Conservation (phyloP, 768 basidiomycete genomes). For the Tephrocybe sp. region DNA sequence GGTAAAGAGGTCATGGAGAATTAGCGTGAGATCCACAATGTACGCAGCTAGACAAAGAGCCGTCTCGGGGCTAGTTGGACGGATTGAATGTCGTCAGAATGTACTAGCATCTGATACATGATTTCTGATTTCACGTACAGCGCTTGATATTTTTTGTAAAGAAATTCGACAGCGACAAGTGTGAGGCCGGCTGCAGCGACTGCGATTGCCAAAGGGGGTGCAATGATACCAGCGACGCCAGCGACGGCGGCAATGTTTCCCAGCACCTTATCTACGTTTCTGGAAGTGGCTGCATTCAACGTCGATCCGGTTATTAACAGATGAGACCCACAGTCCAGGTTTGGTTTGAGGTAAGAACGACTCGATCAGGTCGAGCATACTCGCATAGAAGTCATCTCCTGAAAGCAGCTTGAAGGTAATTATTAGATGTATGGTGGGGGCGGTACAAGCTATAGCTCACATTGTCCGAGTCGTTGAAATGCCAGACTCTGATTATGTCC, state of each 20-base stretch:
- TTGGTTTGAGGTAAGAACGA: slow-evolving; percentile 1
- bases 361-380: neutral
- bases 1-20: too few species aligned
- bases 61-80: neutral
- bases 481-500: slow-evolving; percentile 25
- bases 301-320: neutral
- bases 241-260: slow-evolving; percentile 1
- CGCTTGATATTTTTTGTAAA: slow-evolving; percentile 2
- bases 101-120: neutral
- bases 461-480: slow-evolving; percentile 21
- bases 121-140: neutral
- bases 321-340: neutral
- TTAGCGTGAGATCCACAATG: too few species aligned
- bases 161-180: neutral
- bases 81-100: neutral
- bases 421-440: neutral
- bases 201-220: slow-evolving; percentile 10
- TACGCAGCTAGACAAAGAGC: neutral
- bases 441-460: slow-evolving; percentile 1
- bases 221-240: slow-evolving; percentile 3
- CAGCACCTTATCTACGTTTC: neutral
- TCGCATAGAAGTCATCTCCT: neutral
- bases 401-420: neutral
- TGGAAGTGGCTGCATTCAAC: neutral
- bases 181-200: slow-evolving; percentile 4